These are phyloP conservation scores for Globisporangium spinosum DNA, from an alignment of 352 stramenopile genomes.

Conservation along the genomic window DNA sequence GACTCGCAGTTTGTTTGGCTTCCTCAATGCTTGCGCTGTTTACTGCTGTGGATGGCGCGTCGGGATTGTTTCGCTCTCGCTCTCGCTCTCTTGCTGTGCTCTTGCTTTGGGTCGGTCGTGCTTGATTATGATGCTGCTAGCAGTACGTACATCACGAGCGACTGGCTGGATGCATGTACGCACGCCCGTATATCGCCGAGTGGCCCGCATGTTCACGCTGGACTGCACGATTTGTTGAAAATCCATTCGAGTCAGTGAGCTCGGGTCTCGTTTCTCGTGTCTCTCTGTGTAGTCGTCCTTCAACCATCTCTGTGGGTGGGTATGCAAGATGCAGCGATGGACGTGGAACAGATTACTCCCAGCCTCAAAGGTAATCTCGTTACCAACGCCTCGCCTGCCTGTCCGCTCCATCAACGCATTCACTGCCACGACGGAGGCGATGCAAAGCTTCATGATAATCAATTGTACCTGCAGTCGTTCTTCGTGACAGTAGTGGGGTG, in stretches of 20 bases:
- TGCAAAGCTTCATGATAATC: background rate
- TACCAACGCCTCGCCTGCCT: conserved; percentile 2
- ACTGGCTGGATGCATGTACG: background rate
- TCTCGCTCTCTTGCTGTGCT: background rate
- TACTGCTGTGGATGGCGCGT: background rate
- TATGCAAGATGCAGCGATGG: no score
- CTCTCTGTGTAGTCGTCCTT: conserved; percentile 1
- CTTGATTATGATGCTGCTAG: background rate
- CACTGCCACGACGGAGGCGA: background rate
- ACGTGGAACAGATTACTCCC: background rate
- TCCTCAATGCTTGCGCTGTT: background rate
- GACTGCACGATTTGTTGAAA: background rate
- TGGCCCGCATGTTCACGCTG: background rate
- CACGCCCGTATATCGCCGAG: no score
- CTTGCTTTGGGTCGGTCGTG: background rate
- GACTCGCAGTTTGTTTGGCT: background rate
- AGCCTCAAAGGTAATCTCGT: conserved; percentile 2
- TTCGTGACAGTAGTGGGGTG: background rate
- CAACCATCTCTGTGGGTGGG: background rate
- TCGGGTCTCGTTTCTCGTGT: background rate
- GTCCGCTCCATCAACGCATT: background rate
- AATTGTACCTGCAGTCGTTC: background rate
- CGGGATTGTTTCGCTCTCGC: background rate
- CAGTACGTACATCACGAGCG: no score
- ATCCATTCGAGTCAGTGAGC: background rate